phyloP scores from a whole-genome alignment of 2,329 filamentous ascomycete species.

The Tolypocladium capitatum region DNA sequence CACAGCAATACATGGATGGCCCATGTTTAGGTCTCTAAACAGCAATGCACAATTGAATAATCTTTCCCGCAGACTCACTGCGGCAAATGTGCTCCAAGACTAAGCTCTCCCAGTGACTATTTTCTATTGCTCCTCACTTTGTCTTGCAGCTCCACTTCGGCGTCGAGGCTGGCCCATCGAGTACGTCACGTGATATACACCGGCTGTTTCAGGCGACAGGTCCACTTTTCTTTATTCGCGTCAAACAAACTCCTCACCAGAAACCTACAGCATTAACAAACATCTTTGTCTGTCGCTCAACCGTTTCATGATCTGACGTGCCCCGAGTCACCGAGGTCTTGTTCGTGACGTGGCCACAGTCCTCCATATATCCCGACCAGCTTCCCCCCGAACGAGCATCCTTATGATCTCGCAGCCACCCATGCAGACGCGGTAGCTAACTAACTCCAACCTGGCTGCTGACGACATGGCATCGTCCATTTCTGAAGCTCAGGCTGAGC shows the following conservation, averaged over 20 bases:
- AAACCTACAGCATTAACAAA: not conserved
- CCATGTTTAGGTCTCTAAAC: not conserved
- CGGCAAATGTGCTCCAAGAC: not conserved
- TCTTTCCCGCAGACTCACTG: not conserved
- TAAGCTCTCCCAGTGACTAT: not conserved
- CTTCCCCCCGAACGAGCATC: not conserved
- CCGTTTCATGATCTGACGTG: slow-evolving; percentile 4
- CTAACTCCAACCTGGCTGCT: slow-evolving; percentile 3
- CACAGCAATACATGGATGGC: not conserved
- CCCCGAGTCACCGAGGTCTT: slow-evolving; percentile 4
- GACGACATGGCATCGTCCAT: slow-evolving; percentile 24
- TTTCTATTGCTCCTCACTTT: not conserved
- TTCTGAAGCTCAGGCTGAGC: slow-evolving; percentile 40
- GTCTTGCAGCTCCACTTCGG: not conserved
- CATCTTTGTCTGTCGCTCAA: not conserved
- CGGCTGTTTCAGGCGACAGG: not conserved
- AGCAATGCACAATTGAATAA: not conserved
- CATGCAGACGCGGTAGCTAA: slow-evolving; percentile 6
- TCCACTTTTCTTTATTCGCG: slow-evolving; percentile 9
- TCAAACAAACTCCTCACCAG: slow-evolving; percentile 13
- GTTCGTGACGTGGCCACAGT: slow-evolving; percentile 4
- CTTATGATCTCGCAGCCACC: not conserved
- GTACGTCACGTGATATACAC: slow-evolving; percentile 7
- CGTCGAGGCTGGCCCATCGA: not conserved
- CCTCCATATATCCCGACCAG: not conserved